Conservation (phyloP, 805 yeast genomes). For the Starmerella geochares region DNA sequence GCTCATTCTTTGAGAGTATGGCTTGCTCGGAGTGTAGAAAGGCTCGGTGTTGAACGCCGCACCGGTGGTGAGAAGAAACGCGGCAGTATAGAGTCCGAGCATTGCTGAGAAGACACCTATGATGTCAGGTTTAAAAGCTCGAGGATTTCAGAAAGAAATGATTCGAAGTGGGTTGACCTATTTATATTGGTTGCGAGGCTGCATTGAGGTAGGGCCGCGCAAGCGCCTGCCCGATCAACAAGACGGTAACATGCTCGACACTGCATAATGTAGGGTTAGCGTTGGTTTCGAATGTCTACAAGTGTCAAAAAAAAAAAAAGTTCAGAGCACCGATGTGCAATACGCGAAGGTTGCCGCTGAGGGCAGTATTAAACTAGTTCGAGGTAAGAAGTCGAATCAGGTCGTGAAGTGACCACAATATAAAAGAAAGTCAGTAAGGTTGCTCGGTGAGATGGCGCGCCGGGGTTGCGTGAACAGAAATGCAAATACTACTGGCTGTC, state of each 20-base stretch:
- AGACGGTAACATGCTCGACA: neutral
- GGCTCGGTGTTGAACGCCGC: constrained; percentile 18
- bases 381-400: no score
- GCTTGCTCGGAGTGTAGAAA: constrained; percentile 17
- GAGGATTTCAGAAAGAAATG: neutral
- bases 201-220: neutral
- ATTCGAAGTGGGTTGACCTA: no score
- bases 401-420: no score
- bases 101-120: neutral
- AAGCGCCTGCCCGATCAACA: neutral
- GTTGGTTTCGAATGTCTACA: no score
- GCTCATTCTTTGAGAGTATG: constrained; percentile 24
- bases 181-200: neutral
- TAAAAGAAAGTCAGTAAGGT: no score
- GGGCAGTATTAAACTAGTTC: no score
- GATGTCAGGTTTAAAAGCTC: no score
- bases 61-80: constrained; percentile 11
- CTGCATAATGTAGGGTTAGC: neutral
- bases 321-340: no score
- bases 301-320: no score
- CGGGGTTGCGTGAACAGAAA: no score
- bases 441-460: no score
- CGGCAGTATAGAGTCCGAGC: neutral
- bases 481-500: neutral
- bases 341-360: no score